phyloP scores from a whole-genome alignment of 371 early-diverging fungal genomes.

The Chytridium lagenaria region DNA sequence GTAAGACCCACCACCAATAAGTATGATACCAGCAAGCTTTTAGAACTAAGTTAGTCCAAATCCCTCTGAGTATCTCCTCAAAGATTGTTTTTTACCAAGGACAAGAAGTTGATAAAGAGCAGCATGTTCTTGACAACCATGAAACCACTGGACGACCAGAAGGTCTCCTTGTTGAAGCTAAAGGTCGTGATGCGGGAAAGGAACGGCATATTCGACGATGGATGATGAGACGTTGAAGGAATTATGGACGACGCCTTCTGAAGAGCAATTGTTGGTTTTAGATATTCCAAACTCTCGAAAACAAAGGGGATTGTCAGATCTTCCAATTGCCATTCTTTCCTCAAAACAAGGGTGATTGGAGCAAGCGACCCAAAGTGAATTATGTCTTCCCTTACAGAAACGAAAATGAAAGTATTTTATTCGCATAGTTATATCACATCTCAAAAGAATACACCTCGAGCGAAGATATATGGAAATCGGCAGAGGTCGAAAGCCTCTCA shows the following conservation, averaged over 20 bases:
- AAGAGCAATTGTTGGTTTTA: not conserved
- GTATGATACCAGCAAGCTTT: conserved; percentile 59
- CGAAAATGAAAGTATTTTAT: too few relatives aligned
- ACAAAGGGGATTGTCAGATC: not conserved
- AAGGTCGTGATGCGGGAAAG: conserved; percentile 54
- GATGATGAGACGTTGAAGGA: not conserved
- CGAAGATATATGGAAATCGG: conserved; percentile 44
- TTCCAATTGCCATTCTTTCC: not conserved
- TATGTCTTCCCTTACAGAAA: too few relatives aligned
- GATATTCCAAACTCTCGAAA: too few relatives aligned
- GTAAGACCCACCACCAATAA: conserved; percentile 56
- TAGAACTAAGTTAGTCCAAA: too few relatives aligned
- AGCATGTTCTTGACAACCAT: conserved; percentile 60
- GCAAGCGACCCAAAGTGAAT: too few relatives aligned
- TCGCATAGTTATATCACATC: too few relatives aligned
- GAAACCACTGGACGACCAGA: conserved; percentile 52
- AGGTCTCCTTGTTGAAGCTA: conserved; percentile 56
- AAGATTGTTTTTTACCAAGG: conserved; percentile 46
- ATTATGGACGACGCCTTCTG: not conserved
- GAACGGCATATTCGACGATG: conserved; percentile 48
- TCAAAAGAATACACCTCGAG: conserved; percentile 54
- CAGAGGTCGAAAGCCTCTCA: conserved; percentile 37
- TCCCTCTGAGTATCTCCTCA: not conserved
- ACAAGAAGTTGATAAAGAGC: conserved; percentile 59
- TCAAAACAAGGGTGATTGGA: too few relatives aligned